These are phyloP conservation scores for Penicillium sp. DNA, from an alignment of 2,329 filamentous ascomycete genomes.

Conservation along the genomic window DNA sequence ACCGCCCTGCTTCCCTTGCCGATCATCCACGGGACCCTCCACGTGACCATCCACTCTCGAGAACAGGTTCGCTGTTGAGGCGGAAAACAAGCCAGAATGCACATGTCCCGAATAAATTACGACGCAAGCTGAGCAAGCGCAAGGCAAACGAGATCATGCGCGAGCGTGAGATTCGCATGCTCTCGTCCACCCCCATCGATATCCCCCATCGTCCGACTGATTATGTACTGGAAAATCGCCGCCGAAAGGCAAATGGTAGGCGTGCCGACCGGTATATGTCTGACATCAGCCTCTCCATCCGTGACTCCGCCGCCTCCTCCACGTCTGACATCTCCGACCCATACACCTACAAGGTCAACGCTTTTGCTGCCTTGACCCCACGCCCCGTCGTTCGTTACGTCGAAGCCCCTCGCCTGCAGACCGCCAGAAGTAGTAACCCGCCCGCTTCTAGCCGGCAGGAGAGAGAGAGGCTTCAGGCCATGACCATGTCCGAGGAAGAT, in stretches of 20 bases:
- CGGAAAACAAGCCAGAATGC: conserved; percentile 59
- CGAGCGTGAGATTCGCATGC: conserved; percentile 83
- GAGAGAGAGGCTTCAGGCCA: conserved; percentile 54
- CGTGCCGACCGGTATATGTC: conserved; percentile 65
- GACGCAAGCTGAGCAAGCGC: conserved; percentile 74
- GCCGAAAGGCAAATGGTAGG: conserved; percentile 56
- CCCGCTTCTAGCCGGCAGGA: conserved; percentile 47
- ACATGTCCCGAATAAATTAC: conserved; percentile 55
- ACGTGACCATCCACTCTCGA: conserved; percentile 42
- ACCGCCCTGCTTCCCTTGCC: conserved; percentile 24
- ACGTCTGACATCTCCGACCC: conserved; percentile 74
- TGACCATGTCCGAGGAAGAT: conserved; percentile 61
- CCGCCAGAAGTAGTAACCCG: conserved; percentile 46
- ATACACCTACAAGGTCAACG: conserved; percentile 75
- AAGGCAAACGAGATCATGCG: conserved; percentile 72
- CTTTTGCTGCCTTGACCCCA: conserved; percentile 77
- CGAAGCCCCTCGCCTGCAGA: conserved; percentile 60
- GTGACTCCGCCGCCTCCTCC: conserved; percentile 72
- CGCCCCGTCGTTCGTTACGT: conserved; percentile 79
- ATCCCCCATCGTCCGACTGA: conserved; percentile 60
- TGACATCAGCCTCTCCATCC: conserved; percentile 71
- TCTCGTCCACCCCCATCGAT: conserved; percentile 69
- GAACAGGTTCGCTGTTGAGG: conserved; percentile 51
- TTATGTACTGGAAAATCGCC: conserved; percentile 50
- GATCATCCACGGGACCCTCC: conserved; percentile 17